These are phyloP conservation scores for Barnettozyma botsteinii DNA, from an alignment of 805 yeast genomes.

Conservation along the genomic window DNA sequence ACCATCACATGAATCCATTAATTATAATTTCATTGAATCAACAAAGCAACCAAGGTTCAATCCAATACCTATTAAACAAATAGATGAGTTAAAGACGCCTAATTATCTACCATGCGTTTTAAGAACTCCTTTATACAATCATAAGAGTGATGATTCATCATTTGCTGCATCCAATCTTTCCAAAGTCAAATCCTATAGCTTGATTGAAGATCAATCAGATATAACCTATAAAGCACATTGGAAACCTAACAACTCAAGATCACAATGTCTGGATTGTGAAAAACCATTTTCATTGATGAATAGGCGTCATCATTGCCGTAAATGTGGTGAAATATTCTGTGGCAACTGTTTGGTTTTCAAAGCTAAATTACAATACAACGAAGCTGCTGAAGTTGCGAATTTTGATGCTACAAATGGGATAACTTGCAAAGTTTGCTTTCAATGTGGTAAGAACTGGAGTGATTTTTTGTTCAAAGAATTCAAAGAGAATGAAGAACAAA, in stretches of 20 bases:
- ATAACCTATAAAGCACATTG: constrained; percentile 40
- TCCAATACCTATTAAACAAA: constrained; percentile 43
- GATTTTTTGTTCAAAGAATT: constrained; percentile 28
- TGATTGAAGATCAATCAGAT: constrained; percentile 5
- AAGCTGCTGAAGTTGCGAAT: constrained; percentile 3
- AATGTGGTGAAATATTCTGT: constrained; percentile 68
- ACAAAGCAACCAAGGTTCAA: constrained; percentile 17
- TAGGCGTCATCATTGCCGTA: constrained; percentile 66
- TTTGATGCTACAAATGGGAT: constrained; percentile 53
- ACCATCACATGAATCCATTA: constrained; percentile 20
- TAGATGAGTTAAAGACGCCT: constrained; percentile 66
- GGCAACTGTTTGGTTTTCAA: constrained; percentile 49
- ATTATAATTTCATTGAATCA: constrained; percentile 8
- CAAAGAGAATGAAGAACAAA: constrained; percentile 14
- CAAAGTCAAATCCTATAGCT: neutral
- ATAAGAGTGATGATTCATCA: neutral
- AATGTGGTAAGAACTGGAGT: constrained; percentile 50
- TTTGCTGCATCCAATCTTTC: neutral
- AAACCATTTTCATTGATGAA: constrained; percentile 58
- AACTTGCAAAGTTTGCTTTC: constrained; percentile 51
- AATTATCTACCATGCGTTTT: constrained; percentile 77
- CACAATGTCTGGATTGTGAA: constrained; percentile 55
- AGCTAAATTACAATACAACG: constrained; percentile 35
- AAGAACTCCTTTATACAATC: constrained; percentile 31
- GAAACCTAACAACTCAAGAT: constrained; percentile 55